Percentiles rank a stretch among this genome's conserved stretches.
Evolutionary conservation across 805 yeast species (phyloP).

Genomic region (Saccharomycopsis sp.): DNA sequence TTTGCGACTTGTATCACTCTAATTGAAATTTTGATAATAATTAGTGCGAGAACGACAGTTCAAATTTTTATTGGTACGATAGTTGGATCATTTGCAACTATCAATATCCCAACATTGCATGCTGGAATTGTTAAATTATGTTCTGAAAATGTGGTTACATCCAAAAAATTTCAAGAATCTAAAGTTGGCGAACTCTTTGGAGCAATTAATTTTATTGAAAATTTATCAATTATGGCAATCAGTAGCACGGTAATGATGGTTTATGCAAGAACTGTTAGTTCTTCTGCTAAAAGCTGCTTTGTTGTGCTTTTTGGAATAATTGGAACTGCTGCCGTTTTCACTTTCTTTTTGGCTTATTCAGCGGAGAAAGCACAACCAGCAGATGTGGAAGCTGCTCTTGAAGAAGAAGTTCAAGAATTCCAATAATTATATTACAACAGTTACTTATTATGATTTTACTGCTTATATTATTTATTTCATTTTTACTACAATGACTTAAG

Average conservation of each 20-base stretch:
- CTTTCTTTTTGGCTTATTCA: neutral
- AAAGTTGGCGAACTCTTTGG: constrained; percentile 62
- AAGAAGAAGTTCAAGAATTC: neutral
- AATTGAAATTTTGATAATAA: constrained; percentile 31
- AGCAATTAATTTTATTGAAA: constrained; percentile 54
- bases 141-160: neutral
- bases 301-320: neutral
- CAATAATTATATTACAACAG: no score
- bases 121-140: constrained; percentile 48
- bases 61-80: constrained; percentile 31
- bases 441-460: no score
- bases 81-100: constrained; percentile 41
- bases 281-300: neutral
- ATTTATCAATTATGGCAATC: constrained; percentile 35
- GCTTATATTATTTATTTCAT: no score
- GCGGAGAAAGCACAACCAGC: neutral
- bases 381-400: neutral
- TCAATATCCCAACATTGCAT: constrained; percentile 52
- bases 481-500: no score
- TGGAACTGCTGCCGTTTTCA: neutral
- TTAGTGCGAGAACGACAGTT: constrained; percentile 27
- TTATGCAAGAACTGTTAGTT: constrained; percentile 13
- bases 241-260: constrained; percentile 2
- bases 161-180: neutral
- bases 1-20: constrained; percentile 28